Conservation (phyloP, 495 filamentous ascomycete species). For the Aspergillus cristatus region DNA sequence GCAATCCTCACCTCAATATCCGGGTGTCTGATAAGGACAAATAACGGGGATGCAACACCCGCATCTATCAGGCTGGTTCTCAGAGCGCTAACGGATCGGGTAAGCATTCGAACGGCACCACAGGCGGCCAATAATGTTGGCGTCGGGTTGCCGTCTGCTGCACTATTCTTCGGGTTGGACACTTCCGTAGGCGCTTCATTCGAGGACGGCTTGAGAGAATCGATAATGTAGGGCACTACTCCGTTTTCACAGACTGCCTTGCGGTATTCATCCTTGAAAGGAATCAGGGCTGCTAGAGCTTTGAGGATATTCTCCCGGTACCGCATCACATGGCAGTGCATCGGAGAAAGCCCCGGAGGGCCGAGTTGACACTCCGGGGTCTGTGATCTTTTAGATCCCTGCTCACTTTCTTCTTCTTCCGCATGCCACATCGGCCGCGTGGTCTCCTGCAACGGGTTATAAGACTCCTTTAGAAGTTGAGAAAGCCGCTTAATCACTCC, state of each 20-base stretch:
- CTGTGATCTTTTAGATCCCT: conserved; percentile 10
- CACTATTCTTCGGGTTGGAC: conserved; percentile 28
- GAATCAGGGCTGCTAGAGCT: conserved; percentile 67
- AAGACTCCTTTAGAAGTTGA: conserved; percentile 67
- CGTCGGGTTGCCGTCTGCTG: conserved; percentile 38
- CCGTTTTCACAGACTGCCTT: conserved; percentile 77
- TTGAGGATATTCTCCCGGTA: conserved; percentile 70
- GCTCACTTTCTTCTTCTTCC: conserved; percentile 18
- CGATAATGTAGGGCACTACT: conserved; percentile 69
- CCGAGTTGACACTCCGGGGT: conserved; percentile 40
- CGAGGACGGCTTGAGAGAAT: conserved; percentile 61
- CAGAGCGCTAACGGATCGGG: conserved; percentile 73
- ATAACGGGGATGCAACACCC: conserved; percentile 70
- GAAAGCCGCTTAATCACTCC: conserved; percentile 62
- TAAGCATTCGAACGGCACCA: conserved; percentile 63
- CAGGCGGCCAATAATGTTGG: conserved; percentile 80
- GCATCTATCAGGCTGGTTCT: conserved; percentile 82
- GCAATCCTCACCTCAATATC: conserved; percentile 78
- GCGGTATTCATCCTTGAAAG: conserved; percentile 75
- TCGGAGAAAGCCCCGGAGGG: conserved; percentile 49
- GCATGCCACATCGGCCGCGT: conserved; percentile 32
- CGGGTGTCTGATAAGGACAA: conserved; percentile 62
- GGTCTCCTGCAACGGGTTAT: conserved; percentile 34
- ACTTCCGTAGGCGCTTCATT: conserved; percentile 19
- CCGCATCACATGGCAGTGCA: conserved; percentile 62